Evolutionary conservation across 2,329 filamentous ascomycete genomes (phyloP).

Genomic region (Calonectria leucothoes): DNA sequence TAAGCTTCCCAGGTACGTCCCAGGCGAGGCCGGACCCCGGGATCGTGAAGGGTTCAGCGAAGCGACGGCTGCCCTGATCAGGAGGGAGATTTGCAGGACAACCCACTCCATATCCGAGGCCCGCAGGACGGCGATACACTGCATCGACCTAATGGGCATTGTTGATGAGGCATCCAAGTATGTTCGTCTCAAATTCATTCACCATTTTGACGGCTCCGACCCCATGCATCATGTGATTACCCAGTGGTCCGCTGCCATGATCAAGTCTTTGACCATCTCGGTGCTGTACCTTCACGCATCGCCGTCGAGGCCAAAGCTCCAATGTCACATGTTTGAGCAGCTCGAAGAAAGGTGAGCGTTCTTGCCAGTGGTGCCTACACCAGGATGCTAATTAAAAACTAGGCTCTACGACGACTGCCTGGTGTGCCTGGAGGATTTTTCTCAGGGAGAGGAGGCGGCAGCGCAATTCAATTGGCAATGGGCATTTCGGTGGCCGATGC

Average conservation of each 20-base stretch:
- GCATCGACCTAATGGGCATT: slow-evolving; percentile 23
- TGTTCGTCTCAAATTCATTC: slow-evolving; percentile 23
- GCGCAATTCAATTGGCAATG: slow-evolving; percentile 28
- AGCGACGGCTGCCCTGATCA: slow-evolving; percentile 21
- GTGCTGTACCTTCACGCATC: slow-evolving; percentile 28
- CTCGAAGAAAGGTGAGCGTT: slow-evolving; percentile 21
- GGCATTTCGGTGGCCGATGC: slow-evolving; percentile 33
- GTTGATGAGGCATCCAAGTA: slow-evolving; percentile 26
- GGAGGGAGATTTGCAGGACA: slow-evolving; percentile 27
- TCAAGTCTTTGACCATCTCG: slow-evolving; percentile 25
- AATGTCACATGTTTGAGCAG: slow-evolving; percentile 29
- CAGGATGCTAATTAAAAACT: background rate
- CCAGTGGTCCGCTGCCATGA: slow-evolving; percentile 25
- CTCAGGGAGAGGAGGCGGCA: slow-evolving; percentile 25
- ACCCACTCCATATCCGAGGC: slow-evolving; percentile 22
- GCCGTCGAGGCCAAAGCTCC: slow-evolving; percentile 17
- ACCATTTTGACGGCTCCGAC: slow-evolving; percentile 29
- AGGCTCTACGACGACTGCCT: slow-evolving; percentile 32
- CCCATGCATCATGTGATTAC: slow-evolving; percentile 28
- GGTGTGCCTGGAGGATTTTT: slow-evolving; percentile 28
- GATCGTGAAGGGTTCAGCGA: slow-evolving; percentile 31
- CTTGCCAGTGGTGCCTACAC: background rate
- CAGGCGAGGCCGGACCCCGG: slow-evolving; percentile 16
- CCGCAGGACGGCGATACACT: slow-evolving; percentile 17
- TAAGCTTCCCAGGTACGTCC: slow-evolving; percentile 10